Evolutionary conservation across 1,284 basidiomycete genomes (phyloP).

Genomic region (Flammula alnicola): DNA sequence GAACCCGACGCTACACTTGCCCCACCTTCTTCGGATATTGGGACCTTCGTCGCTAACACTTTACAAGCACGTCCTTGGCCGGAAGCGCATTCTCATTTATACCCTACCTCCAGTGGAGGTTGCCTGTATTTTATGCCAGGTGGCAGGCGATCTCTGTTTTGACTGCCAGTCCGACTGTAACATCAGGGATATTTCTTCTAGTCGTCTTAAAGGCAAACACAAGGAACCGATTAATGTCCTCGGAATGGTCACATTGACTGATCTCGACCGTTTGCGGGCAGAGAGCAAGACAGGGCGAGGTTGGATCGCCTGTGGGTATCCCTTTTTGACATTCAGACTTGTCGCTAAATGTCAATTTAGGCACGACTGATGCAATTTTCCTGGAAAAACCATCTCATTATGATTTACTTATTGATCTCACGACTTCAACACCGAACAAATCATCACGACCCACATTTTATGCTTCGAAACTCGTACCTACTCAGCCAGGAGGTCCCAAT

Average conservation of each 20-base stretch:
- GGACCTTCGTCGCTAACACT: slow-evolving; percentile 77
- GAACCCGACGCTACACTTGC: slow-evolving; percentile 65
- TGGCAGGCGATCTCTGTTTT: slow-evolving; percentile 73
- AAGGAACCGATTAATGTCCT: slow-evolving; percentile 66
- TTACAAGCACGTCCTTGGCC: slow-evolving; percentile 76
- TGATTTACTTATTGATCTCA: slow-evolving; percentile 78
- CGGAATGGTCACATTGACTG: slow-evolving; percentile 77
- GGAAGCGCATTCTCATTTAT: slow-evolving; percentile 74
- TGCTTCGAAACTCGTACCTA: slow-evolving; percentile 49
- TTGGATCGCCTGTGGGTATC: slow-evolving; percentile 73
- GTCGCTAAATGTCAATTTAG: slow-evolving; percentile 29
- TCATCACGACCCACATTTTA: slow-evolving; percentile 69
- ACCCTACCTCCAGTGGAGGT: slow-evolving; percentile 78
- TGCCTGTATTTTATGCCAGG: slow-evolving; percentile 75
- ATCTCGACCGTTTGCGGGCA: slow-evolving; percentile 61
- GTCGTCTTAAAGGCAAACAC: slow-evolving; percentile 33
- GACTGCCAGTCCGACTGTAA: slow-evolving; percentile 48
- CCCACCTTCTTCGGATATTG: slow-evolving; percentile 71
- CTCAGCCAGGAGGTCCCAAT: slow-evolving; percentile 38
- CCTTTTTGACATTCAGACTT: not conserved
- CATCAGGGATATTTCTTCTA: too few species aligned
- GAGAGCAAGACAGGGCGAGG: slow-evolving; percentile 64
- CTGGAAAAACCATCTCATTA: slow-evolving; percentile 77
- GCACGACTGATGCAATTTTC: slow-evolving; percentile 81
- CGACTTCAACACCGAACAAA: slow-evolving; percentile 61